These are phyloP conservation scores for Avena atlantica DNA, from an alignment of 176 grass and related monocot species.

Conservation along the genomic window DNA sequence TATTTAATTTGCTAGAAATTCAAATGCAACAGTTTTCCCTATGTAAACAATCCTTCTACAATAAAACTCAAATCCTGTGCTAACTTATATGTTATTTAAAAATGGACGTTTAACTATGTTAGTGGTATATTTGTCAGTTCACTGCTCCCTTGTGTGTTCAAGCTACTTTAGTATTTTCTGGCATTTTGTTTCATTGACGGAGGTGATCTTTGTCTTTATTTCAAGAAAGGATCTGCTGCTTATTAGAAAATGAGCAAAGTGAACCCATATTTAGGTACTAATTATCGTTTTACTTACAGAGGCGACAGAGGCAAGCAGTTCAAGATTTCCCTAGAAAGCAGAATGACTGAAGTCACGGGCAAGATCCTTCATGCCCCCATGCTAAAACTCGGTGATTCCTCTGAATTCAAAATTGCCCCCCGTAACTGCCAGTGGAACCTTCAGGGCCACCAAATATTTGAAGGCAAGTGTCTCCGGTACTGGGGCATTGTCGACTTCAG, in stretches of 20 bases:
- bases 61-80: constrained; percentile 8
- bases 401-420: neutral
- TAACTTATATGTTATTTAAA: neutral
- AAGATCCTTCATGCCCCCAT: constrained; percentile 44
- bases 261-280: neutral
- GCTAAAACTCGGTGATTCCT: constrained; percentile 31
- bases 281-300: constrained; percentile 40
- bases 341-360: constrained; percentile 58
- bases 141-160: neutral
- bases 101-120: neutral
- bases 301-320: constrained; percentile 40
- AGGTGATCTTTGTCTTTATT: neutral
- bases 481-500: constrained; percentile 63
- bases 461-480: constrained; percentile 29
- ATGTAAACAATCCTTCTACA: neutral
- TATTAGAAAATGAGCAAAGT: neutral
- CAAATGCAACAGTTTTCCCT: neutral
- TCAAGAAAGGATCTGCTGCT: neutral
- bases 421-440: constrained; percentile 50
- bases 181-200: neutral
- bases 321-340: constrained; percentile 22
- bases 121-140: neutral
- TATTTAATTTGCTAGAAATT: constrained; percentile 3
- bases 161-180: constrained; percentile 6
- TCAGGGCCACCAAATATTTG: neutral